Base-by-base conservation (phyloP, 352 stramenopile species). In the Phytophthora pseudosyringae region DNA sequence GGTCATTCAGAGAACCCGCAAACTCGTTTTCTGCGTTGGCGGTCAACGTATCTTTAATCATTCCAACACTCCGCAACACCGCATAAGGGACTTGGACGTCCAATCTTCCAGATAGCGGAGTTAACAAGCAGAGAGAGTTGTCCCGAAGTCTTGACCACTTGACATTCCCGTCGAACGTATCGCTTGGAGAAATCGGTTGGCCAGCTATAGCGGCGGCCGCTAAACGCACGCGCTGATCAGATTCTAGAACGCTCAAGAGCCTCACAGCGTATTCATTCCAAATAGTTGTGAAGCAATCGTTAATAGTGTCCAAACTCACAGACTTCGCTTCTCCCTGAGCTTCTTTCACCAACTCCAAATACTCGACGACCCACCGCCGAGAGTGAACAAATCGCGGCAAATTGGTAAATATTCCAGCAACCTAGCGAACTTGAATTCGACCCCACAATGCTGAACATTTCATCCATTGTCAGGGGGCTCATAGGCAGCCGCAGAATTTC, bases 141-240 rank as follows among this genome's bases (percentile, higher is more conserved):
- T 72, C 66, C n/a, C 35, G 59, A 60, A 78, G 62, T 47, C 18
- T 54, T 57, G 57, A 59, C 59, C 69, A 76, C 38, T 61, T 69
- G 3, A 56, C 35, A 11, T 55, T 25, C 38, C 10, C 46, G 63
- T 71, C 49, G 18, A 77, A 51, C 15, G 12, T 8, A 1, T 11
- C 38, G 44, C 21, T 3, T 55, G 16, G 2, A 1, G n/a, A 1
- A 29, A 45, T 0, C 29, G 1, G 11, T 45, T 36, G 39, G 2
- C 39, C 47, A 7, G 39, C 25, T 44, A 70, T 15, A 15, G 55
- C 40, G 58, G 40, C 47, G 5, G 47, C 54, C 9, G 62, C 62
- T 29, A 70, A 53, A 38, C 48, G 47, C 18, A 61, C 32, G 10
- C 13, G 26, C n/a, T 32, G 12, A 13, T 1, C 3, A 2, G 7